phyloP scores from a whole-genome alignment of 208 protist species.

The Porcisia hertigi region DNA sequence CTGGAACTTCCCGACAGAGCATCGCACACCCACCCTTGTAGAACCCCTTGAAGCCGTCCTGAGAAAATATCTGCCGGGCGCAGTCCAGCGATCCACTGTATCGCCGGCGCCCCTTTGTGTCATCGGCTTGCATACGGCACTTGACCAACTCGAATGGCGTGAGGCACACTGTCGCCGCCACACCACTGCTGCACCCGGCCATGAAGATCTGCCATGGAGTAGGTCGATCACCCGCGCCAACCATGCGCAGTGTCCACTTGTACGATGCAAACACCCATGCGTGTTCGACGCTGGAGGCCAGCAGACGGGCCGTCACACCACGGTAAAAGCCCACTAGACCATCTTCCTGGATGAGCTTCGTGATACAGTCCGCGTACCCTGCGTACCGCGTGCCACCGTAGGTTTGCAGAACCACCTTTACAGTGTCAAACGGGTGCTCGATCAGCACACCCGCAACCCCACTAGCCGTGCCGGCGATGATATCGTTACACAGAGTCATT shows the following conservation, averaged over 20 bases:
- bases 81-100: conserved; percentile 65
- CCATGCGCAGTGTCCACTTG: conserved; percentile 56
- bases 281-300: conserved; percentile 75
- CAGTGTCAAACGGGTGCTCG: conserved; percentile 90
- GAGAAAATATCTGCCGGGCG: conserved; percentile 33
- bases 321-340: conserved; percentile 80
- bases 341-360: conserved; percentile 45
- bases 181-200: conserved; percentile 63
- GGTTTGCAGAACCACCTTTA: conserved; percentile 87
- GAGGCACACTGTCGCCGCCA: conserved; percentile 63
- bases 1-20: conserved; percentile 82
- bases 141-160: conserved; percentile 89
- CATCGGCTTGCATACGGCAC: conserved; percentile 83
- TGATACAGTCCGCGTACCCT: conserved; percentile 63
- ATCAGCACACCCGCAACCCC: conserved; percentile 72
- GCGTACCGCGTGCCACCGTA: conserved; percentile 43
- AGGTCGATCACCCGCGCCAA: conserved; percentile 55
- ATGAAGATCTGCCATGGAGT: conserved; percentile 40
- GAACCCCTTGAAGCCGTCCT: conserved; percentile 48
- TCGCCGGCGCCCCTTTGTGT: conserved; percentile 19
- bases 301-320: conserved; percentile 65
- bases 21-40: conserved; percentile 73
- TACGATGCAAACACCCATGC: conserved; percentile 82
- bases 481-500: conserved; percentile 51
- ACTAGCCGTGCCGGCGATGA: conserved; percentile 65